Percentiles rank a stretch among this genome's conserved stretches.
phyloP scores from a whole-genome alignment of 345 rosid genomes.

The Citrus unshiu region DNA sequence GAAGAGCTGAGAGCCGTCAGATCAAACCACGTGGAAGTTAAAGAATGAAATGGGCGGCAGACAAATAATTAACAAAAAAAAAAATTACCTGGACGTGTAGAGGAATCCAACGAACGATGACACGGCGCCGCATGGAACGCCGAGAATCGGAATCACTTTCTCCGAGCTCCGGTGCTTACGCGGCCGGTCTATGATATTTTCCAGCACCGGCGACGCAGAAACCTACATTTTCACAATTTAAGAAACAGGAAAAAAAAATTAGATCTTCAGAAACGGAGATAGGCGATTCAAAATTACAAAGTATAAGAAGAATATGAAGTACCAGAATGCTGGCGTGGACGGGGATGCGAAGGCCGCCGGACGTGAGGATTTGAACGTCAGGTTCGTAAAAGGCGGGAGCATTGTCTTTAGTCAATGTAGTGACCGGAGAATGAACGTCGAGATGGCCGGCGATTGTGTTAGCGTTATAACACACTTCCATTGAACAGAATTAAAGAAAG shows the following conservation, averaged over 20 bases:
- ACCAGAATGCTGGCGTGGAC: constrained; percentile 71
- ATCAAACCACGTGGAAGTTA: constrained; percentile 14
- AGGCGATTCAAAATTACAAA: background rate
- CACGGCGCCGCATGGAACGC: constrained; percentile 86
- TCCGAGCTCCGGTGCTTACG: constrained; percentile 47
- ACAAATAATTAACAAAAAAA: background rate
- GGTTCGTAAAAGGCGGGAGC: constrained; percentile 30
- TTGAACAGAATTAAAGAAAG: background rate
- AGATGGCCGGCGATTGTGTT: constrained; percentile 14
- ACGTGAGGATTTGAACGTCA: constrained; percentile 61
- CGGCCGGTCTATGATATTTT: constrained; percentile 49
- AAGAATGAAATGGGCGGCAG: constrained; percentile 8
- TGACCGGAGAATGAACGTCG: background rate
- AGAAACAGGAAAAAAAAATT: background rate
- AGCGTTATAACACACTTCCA: constrained; percentile 18
- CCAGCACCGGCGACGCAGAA: constrained; percentile 64
- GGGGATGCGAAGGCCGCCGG: constrained; percentile 67
- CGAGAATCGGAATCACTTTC: constrained; percentile 59
- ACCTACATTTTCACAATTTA: constrained; percentile 34
- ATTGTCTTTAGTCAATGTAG: constrained; percentile 7
- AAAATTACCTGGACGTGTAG: constrained; percentile 56
- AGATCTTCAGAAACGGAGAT: background rate
- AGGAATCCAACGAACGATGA: constrained; percentile 57
- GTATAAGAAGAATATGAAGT: background rate
- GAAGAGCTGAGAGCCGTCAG: constrained; percentile 10